A percentile compares a stretch with the other conserved stretches of the same genome.
phyloP scores from a whole-genome alignment of 305 asterid genomes.

The Euphrasia arctica region DNA sequence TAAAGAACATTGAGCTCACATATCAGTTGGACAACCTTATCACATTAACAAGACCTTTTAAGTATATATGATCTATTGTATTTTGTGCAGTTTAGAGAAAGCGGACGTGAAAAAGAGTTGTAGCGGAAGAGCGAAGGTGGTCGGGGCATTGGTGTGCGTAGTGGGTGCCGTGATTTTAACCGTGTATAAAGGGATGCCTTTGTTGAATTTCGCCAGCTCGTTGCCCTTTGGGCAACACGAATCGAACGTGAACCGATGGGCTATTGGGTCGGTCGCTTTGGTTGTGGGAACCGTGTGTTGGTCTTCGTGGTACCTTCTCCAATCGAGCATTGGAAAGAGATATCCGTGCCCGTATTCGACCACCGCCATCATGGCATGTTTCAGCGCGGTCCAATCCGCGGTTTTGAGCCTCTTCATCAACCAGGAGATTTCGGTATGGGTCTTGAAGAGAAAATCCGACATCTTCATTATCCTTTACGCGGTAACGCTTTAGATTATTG shows the following conservation, averaged over 20 bases:
- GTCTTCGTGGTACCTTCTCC: conserved; percentile 82
- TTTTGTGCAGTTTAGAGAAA: conserved; percentile 49
- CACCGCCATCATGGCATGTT: conserved; percentile 68
- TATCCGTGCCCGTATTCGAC: conserved; percentile 74
- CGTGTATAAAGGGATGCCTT: conserved; percentile 53
- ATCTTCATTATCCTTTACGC: conserved; percentile 50
- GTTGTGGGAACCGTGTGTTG: conserved; percentile 64
- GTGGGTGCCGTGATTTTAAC: conserved; percentile 56
- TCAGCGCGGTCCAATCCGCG: conserved; percentile 65
- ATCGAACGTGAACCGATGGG: conserved; percentile 37
- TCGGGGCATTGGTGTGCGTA: conserved; percentile 57
- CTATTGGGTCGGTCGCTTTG: conserved; percentile 48
- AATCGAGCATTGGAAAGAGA: conserved; percentile 42
- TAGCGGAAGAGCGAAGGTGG: conserved; percentile 54
- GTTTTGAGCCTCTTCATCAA: conserved; percentile 37
- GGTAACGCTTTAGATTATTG: conserved; percentile 25
- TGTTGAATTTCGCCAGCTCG: conserved; percentile 38
- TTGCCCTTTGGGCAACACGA: neutral
- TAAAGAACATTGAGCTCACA: no score
- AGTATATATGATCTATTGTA: neutral
- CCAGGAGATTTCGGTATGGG: conserved; percentile 52
- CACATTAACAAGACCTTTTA: no score
- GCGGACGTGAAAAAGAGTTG: conserved; percentile 33
- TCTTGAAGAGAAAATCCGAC: conserved; percentile 39
- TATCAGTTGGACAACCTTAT: no score